Conservation (phyloP, 495 filamentous ascomycete genomes). For the Xylaria flabelliformis region DNA sequence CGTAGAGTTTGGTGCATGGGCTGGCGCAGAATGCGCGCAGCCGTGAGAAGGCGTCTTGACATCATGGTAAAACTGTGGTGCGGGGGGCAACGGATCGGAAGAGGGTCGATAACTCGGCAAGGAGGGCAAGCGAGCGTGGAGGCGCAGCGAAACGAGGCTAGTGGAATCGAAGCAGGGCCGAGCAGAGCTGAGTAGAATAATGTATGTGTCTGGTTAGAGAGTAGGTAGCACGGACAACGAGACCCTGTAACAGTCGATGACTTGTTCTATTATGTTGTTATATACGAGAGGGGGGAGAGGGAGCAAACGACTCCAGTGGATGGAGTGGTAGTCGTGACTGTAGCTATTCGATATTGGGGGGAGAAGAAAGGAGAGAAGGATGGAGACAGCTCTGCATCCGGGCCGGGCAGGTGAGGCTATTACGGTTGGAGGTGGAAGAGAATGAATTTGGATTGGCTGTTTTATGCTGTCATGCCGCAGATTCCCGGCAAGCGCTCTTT, state of each 20-base stretch:
- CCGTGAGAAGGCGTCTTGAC: slow-evolving; percentile 56
- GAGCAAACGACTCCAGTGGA: neutral
- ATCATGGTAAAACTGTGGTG: slow-evolving; percentile 47
- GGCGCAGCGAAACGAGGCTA: neutral
- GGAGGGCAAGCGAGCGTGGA: slow-evolving; percentile 21
- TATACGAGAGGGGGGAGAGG: neutral
- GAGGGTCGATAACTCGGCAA: slow-evolving; percentile 20
- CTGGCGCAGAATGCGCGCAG: slow-evolving; percentile 53
- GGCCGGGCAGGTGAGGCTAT: slow-evolving; percentile 26
- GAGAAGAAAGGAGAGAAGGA: slow-evolving; percentile 7
- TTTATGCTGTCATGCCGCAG: slow-evolving; percentile 25
- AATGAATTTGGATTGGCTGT: slow-evolving; percentile 28
- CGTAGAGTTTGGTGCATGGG: slow-evolving; percentile 46
- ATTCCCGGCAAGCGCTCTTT: slow-evolving; percentile 36
- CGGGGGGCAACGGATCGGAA: neutral
- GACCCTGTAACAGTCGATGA: neutral
- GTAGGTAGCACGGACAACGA: neutral
- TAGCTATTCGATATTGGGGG: neutral
- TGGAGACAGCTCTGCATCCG: slow-evolving; percentile 25
- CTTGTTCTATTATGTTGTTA: neutral
- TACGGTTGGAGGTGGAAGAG: slow-evolving; percentile 29
- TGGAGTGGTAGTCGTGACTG: neutral
- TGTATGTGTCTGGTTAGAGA: neutral
- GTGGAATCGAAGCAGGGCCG: neutral
- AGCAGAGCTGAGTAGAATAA: neutral